These are phyloP conservation scores for Emmonsiellopsis sp. DNA, from an alignment of 2,329 filamentous ascomycete species.

Conservation along the genomic window DNA sequence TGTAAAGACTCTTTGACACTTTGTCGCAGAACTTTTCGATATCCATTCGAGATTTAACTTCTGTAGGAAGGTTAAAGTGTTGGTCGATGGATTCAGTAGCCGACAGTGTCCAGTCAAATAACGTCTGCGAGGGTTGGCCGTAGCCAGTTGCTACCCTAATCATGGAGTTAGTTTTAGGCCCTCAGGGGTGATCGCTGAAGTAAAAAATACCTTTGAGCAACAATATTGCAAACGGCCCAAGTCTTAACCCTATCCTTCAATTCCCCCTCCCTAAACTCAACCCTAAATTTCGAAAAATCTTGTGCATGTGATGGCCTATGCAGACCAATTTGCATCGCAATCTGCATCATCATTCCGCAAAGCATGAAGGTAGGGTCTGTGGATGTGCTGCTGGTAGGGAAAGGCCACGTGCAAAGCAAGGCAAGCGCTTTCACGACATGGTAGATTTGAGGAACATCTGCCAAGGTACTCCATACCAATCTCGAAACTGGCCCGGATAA, in stretches of 20 bases:
- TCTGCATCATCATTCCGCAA: constrained; percentile 57
- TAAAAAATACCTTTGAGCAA: constrained; percentile 48
- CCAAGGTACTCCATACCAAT: constrained; percentile 52
- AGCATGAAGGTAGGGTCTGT: constrained; percentile 58
- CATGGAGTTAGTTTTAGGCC: constrained; percentile 5
- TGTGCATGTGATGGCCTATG: constrained; percentile 56
- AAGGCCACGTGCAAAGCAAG: constrained; percentile 55
- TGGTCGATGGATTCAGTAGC: constrained; percentile 33
- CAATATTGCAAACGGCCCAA: constrained; percentile 60
- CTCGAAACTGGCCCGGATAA: constrained; percentile 45
- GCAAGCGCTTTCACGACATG: constrained; percentile 56
- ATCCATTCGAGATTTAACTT: constrained; percentile 42
- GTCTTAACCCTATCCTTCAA: constrained; percentile 55
- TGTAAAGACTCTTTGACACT: constrained; percentile 48
- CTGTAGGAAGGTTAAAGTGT: constrained; percentile 41
- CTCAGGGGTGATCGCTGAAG: neutral
- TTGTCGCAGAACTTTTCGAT: constrained; percentile 52
- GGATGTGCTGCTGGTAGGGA: constrained; percentile 54
- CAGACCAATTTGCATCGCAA: constrained; percentile 58
- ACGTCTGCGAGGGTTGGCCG: constrained; percentile 54
- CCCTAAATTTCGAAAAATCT: constrained; percentile 41
- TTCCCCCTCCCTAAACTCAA: constrained; percentile 51
- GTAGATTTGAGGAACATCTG: constrained; percentile 53
- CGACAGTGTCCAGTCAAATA: constrained; percentile 50
- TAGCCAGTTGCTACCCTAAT: constrained; percentile 56